Evolutionary conservation across 352 stramenopile genomes (phyloP).

Genomic region (Globisporangium nunn): DNA sequence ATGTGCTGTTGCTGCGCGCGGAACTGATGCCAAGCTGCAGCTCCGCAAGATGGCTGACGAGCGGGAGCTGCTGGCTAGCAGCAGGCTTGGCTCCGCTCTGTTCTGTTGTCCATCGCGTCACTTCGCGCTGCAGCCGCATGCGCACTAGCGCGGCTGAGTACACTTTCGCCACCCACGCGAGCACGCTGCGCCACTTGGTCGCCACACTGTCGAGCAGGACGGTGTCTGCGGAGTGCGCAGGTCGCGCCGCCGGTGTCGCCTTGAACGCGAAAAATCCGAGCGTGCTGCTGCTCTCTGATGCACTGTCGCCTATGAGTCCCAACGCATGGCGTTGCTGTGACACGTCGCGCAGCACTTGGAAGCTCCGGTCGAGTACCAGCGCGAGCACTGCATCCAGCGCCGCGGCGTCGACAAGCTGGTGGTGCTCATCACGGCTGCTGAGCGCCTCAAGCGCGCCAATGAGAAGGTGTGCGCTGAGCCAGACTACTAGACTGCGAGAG

Average conservation of each 20-base stretch:
- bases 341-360: constrained; percentile 39
- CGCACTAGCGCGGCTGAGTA: constrained; percentile 18
- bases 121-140: constrained; percentile 30
- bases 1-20: background rate
- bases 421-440: background rate
- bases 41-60: constrained; percentile 30
- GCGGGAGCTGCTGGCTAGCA: constrained; percentile 15
- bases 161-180: constrained; percentile 16
- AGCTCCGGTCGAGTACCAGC: constrained; percentile 28
- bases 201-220: constrained; percentile 16
- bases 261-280: constrained; percentile 54
- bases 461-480: constrained; percentile 41
- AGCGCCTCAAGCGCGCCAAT: constrained; percentile 18
- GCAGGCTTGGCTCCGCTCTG: background rate
- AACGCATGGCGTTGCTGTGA: constrained; percentile 26
- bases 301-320: background rate
- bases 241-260: constrained; percentile 4
- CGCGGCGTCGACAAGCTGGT: background rate
- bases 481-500: constrained; percentile 20
- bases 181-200: constrained; percentile 18
- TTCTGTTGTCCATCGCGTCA: constrained; percentile 6
- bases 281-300: background rate
- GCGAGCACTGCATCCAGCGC: constrained; percentile 11
- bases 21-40: constrained; percentile 30
- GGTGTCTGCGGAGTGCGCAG: constrained; percentile 4